Conservation (phyloP, 345 rosid genomes). For the Salix purpurea region DNA sequence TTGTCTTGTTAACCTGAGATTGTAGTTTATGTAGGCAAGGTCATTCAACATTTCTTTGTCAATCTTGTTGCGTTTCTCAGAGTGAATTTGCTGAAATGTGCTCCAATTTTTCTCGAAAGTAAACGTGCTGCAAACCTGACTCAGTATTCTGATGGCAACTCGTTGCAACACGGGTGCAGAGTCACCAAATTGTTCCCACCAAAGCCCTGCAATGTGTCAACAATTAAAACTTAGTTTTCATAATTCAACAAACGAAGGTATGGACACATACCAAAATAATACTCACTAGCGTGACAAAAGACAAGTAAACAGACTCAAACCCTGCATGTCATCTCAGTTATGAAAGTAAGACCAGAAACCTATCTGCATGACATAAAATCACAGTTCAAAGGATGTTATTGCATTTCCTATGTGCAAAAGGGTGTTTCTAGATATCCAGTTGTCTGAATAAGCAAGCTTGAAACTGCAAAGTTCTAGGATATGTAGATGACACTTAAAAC, state of each 20-base stretch:
- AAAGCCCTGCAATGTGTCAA: conserved; percentile 48
- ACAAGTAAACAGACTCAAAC: neutral
- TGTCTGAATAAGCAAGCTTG: no score
- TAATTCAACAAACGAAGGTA: neutral
- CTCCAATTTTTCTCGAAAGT: conserved; percentile 70
- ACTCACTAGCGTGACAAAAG: neutral
- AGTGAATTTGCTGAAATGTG: conserved; percentile 76
- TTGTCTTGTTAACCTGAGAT: conserved; percentile 64
- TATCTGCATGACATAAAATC: neutral
- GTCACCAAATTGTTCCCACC: conserved; percentile 97
- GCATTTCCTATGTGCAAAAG: neutral
- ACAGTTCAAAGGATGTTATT: neutral
- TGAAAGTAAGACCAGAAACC: neutral
- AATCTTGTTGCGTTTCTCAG: conserved; percentile 78
- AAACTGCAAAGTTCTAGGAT: neutral
- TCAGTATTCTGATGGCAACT: conserved; percentile 77
- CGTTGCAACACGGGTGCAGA: conserved; percentile 77
- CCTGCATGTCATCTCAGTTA: neutral
- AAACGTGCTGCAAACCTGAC: conserved; percentile 80
- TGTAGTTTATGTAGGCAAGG: conserved; percentile 60
- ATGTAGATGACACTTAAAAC: neutral
- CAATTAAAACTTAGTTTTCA: neutral
- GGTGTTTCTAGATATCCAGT: neutral
- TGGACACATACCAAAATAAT: neutral
- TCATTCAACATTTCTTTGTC: conserved; percentile 71